Evolutionary conservation across 495 filamentous ascomycete genomes (phyloP).

Genomic region (Hyaloscypha variabilis): DNA sequence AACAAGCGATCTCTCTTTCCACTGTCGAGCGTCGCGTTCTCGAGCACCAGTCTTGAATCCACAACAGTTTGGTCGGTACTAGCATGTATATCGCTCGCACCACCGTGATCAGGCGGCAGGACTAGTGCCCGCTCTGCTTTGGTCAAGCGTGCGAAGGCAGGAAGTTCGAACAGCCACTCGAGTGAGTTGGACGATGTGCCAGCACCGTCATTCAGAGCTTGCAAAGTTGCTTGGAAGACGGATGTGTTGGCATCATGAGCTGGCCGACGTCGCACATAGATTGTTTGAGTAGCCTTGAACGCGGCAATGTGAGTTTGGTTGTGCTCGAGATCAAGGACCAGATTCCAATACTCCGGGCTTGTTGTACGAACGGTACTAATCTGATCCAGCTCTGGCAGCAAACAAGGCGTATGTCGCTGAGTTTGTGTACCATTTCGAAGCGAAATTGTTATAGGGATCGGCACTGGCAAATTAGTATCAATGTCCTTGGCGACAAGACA

Average conservation of each 20-base stretch:
- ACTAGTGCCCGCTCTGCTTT: conserved; percentile 77
- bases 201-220: conserved; percentile 58
- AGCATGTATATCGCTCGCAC: conserved; percentile 48
- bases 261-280: conserved; percentile 81
- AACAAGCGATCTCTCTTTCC: conserved; percentile 69
- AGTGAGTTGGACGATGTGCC: conserved; percentile 48
- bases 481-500: conserved; percentile 87
- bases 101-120: conserved; percentile 58
- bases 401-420: conserved; percentile 65
- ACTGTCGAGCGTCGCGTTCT: conserved; percentile 60
- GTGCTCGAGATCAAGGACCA: conserved; percentile 75
- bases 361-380: conserved; percentile 68
- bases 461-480: conserved; percentile 75
- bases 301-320: conserved; percentile 66
- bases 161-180: conserved; percentile 78
- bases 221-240: conserved; percentile 74
- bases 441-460: conserved; percentile 66
- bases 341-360: conserved; percentile 79
- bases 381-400: conserved; percentile 77
- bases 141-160: conserved; percentile 65
- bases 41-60: conserved; percentile 75
- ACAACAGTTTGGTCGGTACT: conserved; percentile 66
- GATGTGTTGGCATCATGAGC: conserved; percentile 66
- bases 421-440: conserved; percentile 48
- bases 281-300: conserved; percentile 73